phyloP scores from a whole-genome alignment of 768 basidiomycete species.

The Clitopilus hobsonii region DNA sequence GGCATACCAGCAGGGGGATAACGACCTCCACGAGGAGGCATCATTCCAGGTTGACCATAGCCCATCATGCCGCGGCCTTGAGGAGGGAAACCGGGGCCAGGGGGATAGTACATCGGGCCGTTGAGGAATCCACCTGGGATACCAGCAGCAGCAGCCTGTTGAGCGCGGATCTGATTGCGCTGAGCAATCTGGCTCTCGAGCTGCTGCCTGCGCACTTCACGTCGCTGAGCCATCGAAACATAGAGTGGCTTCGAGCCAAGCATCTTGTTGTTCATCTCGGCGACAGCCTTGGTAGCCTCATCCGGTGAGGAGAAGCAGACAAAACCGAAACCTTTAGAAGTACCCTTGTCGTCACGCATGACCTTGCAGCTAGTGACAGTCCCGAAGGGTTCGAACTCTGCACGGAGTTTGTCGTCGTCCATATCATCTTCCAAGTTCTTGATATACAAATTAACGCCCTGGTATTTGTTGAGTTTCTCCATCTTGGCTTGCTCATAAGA shows the following conservation, averaged over 20 bases:
- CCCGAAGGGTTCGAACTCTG: conserved; percentile 95
- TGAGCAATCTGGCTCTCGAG: conserved; percentile 98
- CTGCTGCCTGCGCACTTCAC: conserved; percentile 96
- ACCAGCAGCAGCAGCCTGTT: conserved; percentile 87
- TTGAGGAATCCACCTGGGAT: conserved; percentile 82
- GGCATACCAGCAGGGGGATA: conserved; percentile 54
- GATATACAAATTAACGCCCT: conserved; percentile 98
- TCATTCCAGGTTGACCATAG: conserved; percentile 81
- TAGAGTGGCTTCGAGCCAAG: conserved; percentile 98
- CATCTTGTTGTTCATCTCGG: conserved; percentile 99
- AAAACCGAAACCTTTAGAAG: conserved; percentile 96
- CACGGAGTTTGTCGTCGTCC: conserved; percentile 94
- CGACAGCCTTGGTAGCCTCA: conserved; percentile 98
- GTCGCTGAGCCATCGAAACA: conserved; percentile 96
- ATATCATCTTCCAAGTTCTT: conserved; percentile 99
- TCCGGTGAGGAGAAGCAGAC: conserved; percentile 99
- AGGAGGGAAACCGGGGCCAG: conserved; percentile 78
- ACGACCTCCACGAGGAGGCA: conserved; percentile 65
- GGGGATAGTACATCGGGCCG: conserved; percentile 83
- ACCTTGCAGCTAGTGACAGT: conserved; percentile 98
- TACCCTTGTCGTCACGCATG: conserved; percentile 95
- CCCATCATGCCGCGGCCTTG: conserved; percentile 78
- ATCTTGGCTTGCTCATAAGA: conserved; percentile 94
- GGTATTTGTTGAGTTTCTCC: conserved; percentile 97
- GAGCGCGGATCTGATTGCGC: conserved; percentile 95